phyloP scores from a whole-genome alignment of 164 flowering plant genomes.

The Stephania cephalantha region DNA sequence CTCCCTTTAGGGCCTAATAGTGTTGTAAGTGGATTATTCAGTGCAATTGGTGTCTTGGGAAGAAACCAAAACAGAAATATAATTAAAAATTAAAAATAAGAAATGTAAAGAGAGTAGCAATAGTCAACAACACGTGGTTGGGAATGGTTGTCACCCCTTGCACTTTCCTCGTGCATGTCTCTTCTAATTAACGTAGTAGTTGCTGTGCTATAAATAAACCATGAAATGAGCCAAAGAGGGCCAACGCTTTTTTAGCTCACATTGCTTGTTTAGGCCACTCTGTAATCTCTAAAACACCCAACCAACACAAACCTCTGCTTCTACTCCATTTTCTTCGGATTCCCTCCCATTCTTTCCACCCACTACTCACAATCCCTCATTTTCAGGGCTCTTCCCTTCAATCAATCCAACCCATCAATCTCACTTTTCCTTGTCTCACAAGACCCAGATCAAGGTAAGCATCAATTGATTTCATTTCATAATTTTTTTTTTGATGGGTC shows the following conservation, averaged over 20 bases:
- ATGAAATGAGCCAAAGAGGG: not conserved
- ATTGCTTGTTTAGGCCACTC: slow-evolving; percentile 1
- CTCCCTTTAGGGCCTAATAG: too few species aligned
- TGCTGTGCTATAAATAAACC: not conserved
- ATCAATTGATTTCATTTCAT: not conserved
- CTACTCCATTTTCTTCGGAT: slow-evolving; percentile 11
- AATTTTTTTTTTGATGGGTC: not conserved
- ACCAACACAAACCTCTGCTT: not conserved
- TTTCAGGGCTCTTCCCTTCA: not conserved
- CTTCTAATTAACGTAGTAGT: not conserved
- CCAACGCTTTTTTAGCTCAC: slow-evolving; percentile 5
- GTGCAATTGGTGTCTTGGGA: too few species aligned
- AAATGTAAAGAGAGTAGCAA: too few species aligned
- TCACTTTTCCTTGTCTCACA: slow-evolving; percentile 2
- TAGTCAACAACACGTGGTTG: not conserved
- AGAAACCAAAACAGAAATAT: too few species aligned
- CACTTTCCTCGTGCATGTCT: not conserved
- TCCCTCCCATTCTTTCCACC: slow-evolving; percentile 12
- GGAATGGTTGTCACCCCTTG: not conserved
- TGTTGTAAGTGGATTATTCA: too few species aligned
- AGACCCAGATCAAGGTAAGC: slow-evolving; percentile 8
- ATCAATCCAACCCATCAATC: not conserved
- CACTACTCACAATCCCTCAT: not conserved
- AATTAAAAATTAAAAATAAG: too few species aligned
- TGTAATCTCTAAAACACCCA: slow-evolving; percentile 6